Evolutionary conservation across 805 yeast genomes (phyloP).

Genomic region (Limtongia smithiae): DNA sequence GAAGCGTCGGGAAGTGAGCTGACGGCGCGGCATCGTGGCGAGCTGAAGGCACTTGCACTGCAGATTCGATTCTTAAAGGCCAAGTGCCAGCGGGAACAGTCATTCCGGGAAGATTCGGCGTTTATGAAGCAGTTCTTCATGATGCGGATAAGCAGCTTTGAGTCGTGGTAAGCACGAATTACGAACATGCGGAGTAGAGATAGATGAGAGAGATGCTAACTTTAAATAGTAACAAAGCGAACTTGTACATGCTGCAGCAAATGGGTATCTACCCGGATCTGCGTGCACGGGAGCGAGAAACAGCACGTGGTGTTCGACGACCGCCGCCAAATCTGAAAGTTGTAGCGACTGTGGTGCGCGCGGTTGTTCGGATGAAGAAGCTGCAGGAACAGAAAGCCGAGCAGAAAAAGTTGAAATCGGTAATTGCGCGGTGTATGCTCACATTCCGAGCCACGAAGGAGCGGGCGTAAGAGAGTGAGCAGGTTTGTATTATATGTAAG

Average conservation of each 20-base stretch:
- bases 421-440: background rate
- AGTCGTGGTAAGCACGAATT: slow-evolving; percentile 32
- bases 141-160: slow-evolving; percentile 33
- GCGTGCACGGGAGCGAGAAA: background rate
- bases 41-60: slow-evolving; percentile 23
- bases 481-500: background rate
- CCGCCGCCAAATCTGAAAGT: slow-evolving; percentile 29
- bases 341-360: slow-evolving; percentile 34
- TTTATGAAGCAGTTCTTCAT: slow-evolving; percentile 37
- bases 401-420: background rate
- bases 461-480: too few relatives aligned
- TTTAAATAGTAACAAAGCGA: slow-evolving; percentile 31
- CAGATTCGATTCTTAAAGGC: slow-evolving; percentile 30
- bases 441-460: background rate
- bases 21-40: slow-evolving; percentile 11
- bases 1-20: background rate
- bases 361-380: slow-evolving; percentile 34
- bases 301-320: background rate
- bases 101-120: slow-evolving; percentile 33
- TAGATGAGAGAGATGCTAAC: too few relatives aligned
- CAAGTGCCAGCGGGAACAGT: slow-evolving; percentile 25
- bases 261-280: slow-evolving; percentile 36
- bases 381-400: slow-evolving; percentile 22
- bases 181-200: too few relatives aligned
- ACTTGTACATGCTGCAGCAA: slow-evolving; percentile 33